These are phyloP conservation scores for Phialophora verrucosa DNA, from an alignment of 2,329 filamentous ascomycete species.

Conservation along the genomic window DNA sequence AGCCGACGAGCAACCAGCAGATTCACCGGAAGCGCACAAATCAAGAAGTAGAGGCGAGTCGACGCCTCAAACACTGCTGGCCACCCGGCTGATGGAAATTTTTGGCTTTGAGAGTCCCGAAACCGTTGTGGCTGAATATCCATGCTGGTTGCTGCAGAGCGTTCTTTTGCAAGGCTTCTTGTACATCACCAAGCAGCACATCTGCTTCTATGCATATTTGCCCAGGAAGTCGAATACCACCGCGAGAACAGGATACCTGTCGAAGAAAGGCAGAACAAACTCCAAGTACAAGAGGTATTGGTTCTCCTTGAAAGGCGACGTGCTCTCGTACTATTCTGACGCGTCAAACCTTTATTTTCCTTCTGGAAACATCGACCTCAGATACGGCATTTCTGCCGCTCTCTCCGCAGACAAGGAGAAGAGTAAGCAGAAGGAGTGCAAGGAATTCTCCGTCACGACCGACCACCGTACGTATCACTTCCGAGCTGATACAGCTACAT, in stretches of 20 bases:
- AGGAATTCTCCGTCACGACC: constrained; percentile 80
- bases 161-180: constrained; percentile 92
- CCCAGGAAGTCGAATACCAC: constrained; percentile 83
- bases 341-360: constrained; percentile 89
- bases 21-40: constrained; percentile 36
- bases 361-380: constrained; percentile 86
- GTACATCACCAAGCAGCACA: constrained; percentile 90
- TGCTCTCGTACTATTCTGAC: constrained; percentile 86
- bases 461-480: constrained; percentile 85
- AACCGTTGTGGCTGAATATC: constrained; percentile 87
- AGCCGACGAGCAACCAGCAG: constrained; percentile 16
- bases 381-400: constrained; percentile 87
- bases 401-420: constrained; percentile 70
- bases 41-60: constrained; percentile 46
- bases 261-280: constrained; percentile 86
- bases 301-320: constrained; percentile 91
- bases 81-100: constrained; percentile 77
- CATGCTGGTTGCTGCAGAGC: constrained; percentile 90
- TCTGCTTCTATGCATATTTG: constrained; percentile 98
- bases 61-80: constrained; percentile 62
- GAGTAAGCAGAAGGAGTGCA: constrained; percentile 71
- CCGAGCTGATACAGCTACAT: constrained; percentile 82
- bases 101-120: constrained; percentile 83
- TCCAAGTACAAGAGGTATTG: constrained; percentile 88
- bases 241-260: constrained; percentile 84